These are phyloP conservation scores for Phellopilus nigrolimitatus DNA, from an alignment of 1,284 basidiomycete genomes.

Conservation along the genomic window DNA sequence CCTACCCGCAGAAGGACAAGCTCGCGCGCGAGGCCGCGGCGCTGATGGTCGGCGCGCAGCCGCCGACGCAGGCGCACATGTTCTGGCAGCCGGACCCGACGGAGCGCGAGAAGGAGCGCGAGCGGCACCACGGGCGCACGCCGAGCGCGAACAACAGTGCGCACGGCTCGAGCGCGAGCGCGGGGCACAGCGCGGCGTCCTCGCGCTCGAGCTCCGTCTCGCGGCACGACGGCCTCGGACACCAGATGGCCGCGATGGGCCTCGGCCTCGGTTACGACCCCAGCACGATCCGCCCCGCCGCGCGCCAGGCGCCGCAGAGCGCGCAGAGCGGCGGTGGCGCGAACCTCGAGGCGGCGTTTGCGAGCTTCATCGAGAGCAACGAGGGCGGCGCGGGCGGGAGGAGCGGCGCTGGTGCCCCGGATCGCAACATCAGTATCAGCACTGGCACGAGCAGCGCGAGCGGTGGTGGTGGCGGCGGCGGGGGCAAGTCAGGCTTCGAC, in stretches of 20 bases:
- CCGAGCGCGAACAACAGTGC: slow-evolving; percentile 16
- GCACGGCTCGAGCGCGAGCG: slow-evolving; percentile 12
- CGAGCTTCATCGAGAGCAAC: slow-evolving; percentile 12
- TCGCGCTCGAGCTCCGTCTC: slow-evolving; percentile 18
- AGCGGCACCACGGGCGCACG: slow-evolving; percentile 13
- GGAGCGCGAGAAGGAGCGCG: slow-evolving; percentile 15
- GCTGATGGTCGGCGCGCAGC: slow-evolving; percentile 5
- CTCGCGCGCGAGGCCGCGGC: slow-evolving; percentile 5
- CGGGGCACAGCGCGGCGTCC: slow-evolving; percentile 10
- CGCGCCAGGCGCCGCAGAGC: background rate
- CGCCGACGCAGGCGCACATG: slow-evolving; percentile 16
- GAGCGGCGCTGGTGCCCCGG: background rate
- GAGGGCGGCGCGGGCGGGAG: background rate
- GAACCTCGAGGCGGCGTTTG: slow-evolving; percentile 10
- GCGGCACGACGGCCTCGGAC: slow-evolving; percentile 3
- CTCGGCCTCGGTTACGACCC: slow-evolving; percentile 10
- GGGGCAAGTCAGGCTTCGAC: slow-evolving; percentile 1
- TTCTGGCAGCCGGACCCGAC: slow-evolving; percentile 17
- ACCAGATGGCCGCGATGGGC: slow-evolving; percentile 6
- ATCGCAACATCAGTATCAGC: background rate
- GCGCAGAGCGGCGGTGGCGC: background rate
- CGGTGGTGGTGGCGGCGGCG: background rate
- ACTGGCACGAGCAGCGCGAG: slow-evolving; percentile 6
- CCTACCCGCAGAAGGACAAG: slow-evolving; percentile 12
- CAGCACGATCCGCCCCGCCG: slow-evolving; percentile 9